Evolutionary conservation across 345 rosid species (phyloP).

Genomic region (Linum trigynum): DNA sequence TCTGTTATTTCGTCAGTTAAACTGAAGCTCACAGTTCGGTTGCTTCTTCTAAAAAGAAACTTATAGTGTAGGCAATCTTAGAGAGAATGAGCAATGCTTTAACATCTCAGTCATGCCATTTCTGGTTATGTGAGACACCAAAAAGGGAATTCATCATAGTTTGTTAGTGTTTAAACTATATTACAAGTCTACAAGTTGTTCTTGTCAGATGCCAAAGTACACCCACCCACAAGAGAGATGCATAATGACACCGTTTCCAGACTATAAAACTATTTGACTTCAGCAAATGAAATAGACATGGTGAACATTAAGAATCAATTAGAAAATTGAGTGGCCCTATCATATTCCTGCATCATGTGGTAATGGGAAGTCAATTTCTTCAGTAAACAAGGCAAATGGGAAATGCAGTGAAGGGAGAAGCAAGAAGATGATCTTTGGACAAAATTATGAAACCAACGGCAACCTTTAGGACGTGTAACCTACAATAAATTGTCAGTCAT

Average conservation of each 20-base stretch:
- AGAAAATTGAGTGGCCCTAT: neutral
- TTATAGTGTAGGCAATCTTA: neutral
- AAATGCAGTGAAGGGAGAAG: neutral
- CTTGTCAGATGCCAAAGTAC: neutral
- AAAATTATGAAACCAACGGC: no score
- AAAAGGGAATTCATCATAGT: no score
- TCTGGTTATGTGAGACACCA: no score
- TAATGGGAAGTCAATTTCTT: neutral
- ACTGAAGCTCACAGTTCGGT: neutral
- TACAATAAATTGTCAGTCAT: neutral
- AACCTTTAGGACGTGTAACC: neutral
- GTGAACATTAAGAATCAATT: neutral
- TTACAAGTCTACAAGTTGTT: neutral
- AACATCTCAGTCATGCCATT: neutral
- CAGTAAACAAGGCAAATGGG: neutral
- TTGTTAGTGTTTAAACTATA: no score
- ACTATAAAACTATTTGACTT: neutral
- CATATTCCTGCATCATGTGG: neutral
- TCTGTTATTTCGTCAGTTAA: neutral
- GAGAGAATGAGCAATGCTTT: neutral
- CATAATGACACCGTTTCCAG: neutral
- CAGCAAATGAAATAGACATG: neutral
- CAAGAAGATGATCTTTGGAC: no score
- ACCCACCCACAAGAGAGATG: neutral
- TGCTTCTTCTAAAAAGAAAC: no score